Percentiles rank a stretch among this genome's conserved stretches.
These are phyloP conservation scores for Carex myosuroides DNA, from an alignment of 176 grass and related monocot species.

Conservation along the genomic window DNA sequence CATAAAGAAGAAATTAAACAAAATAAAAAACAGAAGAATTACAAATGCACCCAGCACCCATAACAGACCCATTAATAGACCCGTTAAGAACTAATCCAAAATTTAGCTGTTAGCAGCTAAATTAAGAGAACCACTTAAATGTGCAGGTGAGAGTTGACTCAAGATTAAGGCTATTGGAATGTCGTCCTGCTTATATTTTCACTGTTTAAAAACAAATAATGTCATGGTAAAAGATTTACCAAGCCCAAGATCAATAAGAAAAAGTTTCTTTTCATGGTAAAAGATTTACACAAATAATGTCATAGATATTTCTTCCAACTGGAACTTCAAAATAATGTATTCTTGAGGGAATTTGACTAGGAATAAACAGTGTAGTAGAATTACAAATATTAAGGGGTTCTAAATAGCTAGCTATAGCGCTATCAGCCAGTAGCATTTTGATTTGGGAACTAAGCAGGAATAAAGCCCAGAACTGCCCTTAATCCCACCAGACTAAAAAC, in stretches of 20 bases:
- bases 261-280: conserved; percentile 69
- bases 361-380: neutral
- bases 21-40: too few relatives aligned
- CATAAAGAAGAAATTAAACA: too few relatives aligned
- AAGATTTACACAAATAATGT: neutral
- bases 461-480: neutral
- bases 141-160: neutral
- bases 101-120: too few relatives aligned
- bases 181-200: neutral
- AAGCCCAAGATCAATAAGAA: conserved; percentile 90
- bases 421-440: neutral
- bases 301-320: neutral
- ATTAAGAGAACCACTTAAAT: neutral
- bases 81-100: too few relatives aligned
- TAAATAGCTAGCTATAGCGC: too few relatives aligned
- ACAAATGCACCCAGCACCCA: too few relatives aligned
- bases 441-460: neutral
- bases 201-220: conserved; percentile 13
- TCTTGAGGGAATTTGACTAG: neutral
- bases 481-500: neutral
- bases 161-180: neutral
- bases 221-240: conserved; percentile 32
- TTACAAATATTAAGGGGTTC: neutral
- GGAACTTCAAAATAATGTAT: neutral
- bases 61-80: too few relatives aligned